Base-by-base conservation (phyloP, 805 yeast species). In the Sugiyamaella chiloensis region DNA sequence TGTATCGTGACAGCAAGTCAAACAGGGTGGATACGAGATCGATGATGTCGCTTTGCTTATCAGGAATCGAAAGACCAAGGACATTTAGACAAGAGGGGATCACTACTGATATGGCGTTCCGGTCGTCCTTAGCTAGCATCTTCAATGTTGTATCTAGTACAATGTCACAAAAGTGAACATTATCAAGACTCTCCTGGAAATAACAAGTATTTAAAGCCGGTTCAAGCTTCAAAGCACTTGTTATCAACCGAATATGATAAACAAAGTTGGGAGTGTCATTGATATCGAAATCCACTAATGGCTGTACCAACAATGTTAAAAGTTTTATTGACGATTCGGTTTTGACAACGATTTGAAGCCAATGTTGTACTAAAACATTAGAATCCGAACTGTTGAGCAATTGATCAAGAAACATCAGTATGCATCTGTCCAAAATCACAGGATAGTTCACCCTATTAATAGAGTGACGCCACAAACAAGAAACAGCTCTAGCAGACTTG, bases 401-500 rank as follows among this genome's bases (percentile, higher is more conserved):
- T 35, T 80, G 84, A 60, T 89, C 96, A 27, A 90, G 62, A 14
- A 87, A 67, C 0, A 87, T 60, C 51, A 81, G 79, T 4, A 88
- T 62, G 0, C 96, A 93, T 52, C 83, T 72, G 5, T 74, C 67
- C 9, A 88, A 63, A 5, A 84, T 65, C 2, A 62, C 53, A 43
- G 74, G 81, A 52, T 54, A 53, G 55, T 66, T 64, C 2, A 62
- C 52, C 2, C 66, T 57, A 30, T 80, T 87, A 37, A 73, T 75
- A 0, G 91, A 75, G 56, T 86, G 91, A 2, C 73, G 72, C 97
- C 97, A 91, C 4, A 90, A 61, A 6, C 79, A 73, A 43, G 79
- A 73, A 53, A 87, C 76, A 0, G 83, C 63, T 50, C 80, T 70
- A 14, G 71, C 65, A 4, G 65, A 60, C 17, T 5, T 12, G 12